Evolutionary conservation across 2,329 filamentous ascomycete species (phyloP), one percentile per base, ranked within the genome.

Genomic region (Alternaria alternata): DNA sequence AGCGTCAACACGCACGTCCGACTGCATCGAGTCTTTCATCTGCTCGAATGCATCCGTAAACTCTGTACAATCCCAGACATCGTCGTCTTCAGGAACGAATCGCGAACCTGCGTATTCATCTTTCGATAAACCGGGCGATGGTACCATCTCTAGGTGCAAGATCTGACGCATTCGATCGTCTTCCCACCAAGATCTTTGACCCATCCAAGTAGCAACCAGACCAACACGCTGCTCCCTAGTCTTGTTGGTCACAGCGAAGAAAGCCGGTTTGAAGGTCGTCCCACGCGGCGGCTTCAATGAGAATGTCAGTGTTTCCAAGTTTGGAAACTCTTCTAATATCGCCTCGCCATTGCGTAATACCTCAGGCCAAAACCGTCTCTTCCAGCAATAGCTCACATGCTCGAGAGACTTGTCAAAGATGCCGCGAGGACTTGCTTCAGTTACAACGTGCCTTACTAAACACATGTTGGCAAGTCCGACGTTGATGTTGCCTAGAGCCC

Each of bases 381-480:
- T 68, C 73, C 74, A 77, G 26, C 67, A 67, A 36, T 73, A 70
- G 8, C 64, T 62, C 3, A 73, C 73, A 7, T 67, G 65, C 14
- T 73, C 69, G 18, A 73, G 61, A 22, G 74, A 61, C 11, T 59
- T 26, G 7, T 59, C 62, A 39, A 69, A 72, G 14, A 75, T 67
- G n/a, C 48, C 51, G 14, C 65, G 61, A n/a, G 69, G 63, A 30
- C 68, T 63, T 7, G 64, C 60, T 47, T 74, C 68, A 47, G 73
- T 66, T 0, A 59, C 61, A 8, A 75, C 60, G 30, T 72, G 66
- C 6, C 64, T 64, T 5, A 77, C 64, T 6, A 59, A 24, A 12
- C 14, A 26, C 4, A 74, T 48, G 22, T 51, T 49, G 14, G 46
- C 18, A 1, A 58, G 55, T 2, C 66, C 63, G n/a, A 75, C 67